Evolutionary conservation across 805 yeast genomes (phyloP).

Genomic region (Candida yuanshanica): DNA sequence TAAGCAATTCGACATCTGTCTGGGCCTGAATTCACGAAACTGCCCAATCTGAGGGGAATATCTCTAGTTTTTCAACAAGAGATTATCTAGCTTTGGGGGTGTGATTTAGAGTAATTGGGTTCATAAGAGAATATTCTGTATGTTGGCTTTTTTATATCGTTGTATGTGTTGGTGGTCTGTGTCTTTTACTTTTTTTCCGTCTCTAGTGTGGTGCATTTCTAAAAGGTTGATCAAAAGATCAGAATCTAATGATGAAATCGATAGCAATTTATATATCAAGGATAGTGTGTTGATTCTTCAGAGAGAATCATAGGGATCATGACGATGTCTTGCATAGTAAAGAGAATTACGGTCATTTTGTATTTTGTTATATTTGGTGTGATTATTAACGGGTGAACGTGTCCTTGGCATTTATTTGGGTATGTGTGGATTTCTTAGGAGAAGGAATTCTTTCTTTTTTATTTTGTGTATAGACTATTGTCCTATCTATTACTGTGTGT

Average conservation of each 20-base stretch:
- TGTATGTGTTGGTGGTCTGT: background rate
- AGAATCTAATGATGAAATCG: background rate
- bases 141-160: background rate
- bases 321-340: no score
- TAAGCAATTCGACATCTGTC: constrained; percentile 22
- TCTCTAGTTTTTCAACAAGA: no score
- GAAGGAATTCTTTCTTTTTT: background rate
- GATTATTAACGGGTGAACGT: background rate
- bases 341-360: background rate
- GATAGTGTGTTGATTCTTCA: no score
- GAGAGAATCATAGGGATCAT: no score
- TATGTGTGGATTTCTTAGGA: background rate
- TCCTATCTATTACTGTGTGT: background rate
- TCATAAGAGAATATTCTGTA: background rate
- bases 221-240: background rate
- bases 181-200: background rate
- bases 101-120: no score
- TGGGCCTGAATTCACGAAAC: constrained; percentile 23
- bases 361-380: background rate
- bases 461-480: background rate
- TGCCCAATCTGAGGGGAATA: no score
- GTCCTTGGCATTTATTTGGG: background rate
- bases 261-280: background rate
- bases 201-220: background rate
- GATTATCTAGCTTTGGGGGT: no score